A percentile compares a stretch with the other conserved stretches of the same genome.
These are phyloP conservation scores for Lycium barbarum DNA, from an alignment of 257 asterid genomes.

Conservation along the genomic window DNA sequence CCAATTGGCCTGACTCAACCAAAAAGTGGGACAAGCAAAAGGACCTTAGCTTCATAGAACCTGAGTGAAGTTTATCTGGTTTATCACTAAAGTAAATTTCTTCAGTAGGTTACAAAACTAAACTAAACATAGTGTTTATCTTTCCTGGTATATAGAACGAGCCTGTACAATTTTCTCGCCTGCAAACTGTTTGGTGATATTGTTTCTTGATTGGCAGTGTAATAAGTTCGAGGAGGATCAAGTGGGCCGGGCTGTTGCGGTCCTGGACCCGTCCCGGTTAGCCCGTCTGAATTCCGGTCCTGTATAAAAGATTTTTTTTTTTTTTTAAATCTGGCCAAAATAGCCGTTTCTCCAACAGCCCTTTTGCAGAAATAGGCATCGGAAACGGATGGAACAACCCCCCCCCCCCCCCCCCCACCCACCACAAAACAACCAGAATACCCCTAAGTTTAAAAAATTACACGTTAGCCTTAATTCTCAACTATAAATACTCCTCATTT, in stretches of 20 bases:
- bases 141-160: not conserved
- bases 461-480: not conserved
- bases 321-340: not conserved
- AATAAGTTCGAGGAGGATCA: not conserved
- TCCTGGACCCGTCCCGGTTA: not conserved
- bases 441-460: not conserved
- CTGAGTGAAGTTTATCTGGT: not conserved
- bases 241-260: not conserved
- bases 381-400: too few species aligned
- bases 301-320: not conserved
- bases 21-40: conserved; percentile 11
- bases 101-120: not conserved
- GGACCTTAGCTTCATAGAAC: not conserved
- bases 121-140: conserved; percentile 2
- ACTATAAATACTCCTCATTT: not conserved
- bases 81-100: conserved; percentile 6
- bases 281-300: not conserved
- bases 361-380: not conserved
- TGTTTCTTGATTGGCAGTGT: not conserved
- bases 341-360: not conserved
- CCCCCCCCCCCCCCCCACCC: not conserved
- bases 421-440: not conserved
- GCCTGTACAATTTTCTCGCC: not conserved
- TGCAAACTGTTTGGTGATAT: not conserved
- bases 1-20: not conserved